These are phyloP conservation scores for Penicillium crystallinum DNA, from an alignment of 495 filamentous ascomycete species.

Conservation along the genomic window DNA sequence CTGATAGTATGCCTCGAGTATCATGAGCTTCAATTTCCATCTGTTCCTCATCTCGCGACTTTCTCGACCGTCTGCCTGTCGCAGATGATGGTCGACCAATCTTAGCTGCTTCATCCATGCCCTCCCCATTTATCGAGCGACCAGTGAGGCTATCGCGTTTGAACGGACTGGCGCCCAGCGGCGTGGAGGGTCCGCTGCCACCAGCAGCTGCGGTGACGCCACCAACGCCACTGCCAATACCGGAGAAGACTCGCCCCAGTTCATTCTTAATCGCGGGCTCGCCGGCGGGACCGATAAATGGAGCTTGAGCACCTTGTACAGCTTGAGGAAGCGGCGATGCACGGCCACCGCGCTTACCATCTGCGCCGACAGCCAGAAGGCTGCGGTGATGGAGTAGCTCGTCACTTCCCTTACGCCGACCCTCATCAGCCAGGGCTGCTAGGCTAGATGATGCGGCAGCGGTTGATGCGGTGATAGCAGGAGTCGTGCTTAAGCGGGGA, in stretches of 20 bases:
- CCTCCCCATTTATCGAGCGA: slow-evolving; percentile 34
- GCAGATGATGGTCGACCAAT: slow-evolving; percentile 46
- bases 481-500: slow-evolving; percentile 23
- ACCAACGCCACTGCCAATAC: slow-evolving; percentile 80
- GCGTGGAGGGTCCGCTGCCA: slow-evolving; percentile 51
- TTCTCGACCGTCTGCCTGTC: slow-evolving; percentile 51
- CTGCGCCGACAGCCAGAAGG: slow-evolving; percentile 40
- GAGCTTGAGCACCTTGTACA: slow-evolving; percentile 84
- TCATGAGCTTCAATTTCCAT: slow-evolving; percentile 57
- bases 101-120: slow-evolving; percentile 28
- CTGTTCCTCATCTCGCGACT: slow-evolving; percentile 53
- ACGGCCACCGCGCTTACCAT: slow-evolving; percentile 45
- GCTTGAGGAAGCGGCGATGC: slow-evolving; percentile 85
- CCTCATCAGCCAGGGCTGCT: slow-evolving; percentile 30
- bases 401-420: slow-evolving; percentile 54
- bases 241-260: slow-evolving; percentile 85
- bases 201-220: slow-evolving; percentile 51
- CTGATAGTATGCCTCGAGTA: slow-evolving; percentile 52
- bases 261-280: slow-evolving; percentile 88
- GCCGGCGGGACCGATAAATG: slow-evolving; percentile 64
- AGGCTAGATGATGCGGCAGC: slow-evolving; percentile 23
- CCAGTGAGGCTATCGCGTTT: slow-evolving; percentile 39
- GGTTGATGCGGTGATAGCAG: slow-evolving; percentile 12
- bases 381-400: slow-evolving; percentile 44
- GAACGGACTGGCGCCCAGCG: slow-evolving; percentile 52